Evolutionary conservation across 2,329 filamentous ascomycete genomes (phyloP).

Genomic region (Plectosphaerella cucumerina): DNA sequence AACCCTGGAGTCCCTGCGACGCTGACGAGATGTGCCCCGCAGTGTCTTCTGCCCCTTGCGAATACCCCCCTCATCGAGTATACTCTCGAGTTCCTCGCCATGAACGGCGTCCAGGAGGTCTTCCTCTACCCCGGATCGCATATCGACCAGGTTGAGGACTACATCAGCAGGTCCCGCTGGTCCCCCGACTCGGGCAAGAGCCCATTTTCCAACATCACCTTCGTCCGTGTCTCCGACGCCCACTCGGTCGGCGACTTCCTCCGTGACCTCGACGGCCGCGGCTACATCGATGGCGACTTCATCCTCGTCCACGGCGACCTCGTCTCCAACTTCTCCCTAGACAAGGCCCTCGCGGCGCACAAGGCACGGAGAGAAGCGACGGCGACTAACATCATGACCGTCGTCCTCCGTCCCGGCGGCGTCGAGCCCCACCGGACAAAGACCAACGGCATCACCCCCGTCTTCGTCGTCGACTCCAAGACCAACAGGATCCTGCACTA

Average conservation of each 20-base stretch:
- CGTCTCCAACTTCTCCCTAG: constrained; percentile 84
- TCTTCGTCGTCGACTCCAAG: constrained; percentile 81
- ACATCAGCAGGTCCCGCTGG: constrained; percentile 74
- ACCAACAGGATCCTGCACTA: constrained; percentile 87
- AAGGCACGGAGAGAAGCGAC: constrained; percentile 75
- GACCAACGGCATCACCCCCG: constrained; percentile 67
- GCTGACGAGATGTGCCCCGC: constrained; percentile 12
- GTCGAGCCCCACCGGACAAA: constrained; percentile 69
- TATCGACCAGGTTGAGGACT: constrained; percentile 79
- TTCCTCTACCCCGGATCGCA: constrained; percentile 90
- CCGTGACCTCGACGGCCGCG: constrained; percentile 84
- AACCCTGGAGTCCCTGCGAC: constrained; percentile 4
- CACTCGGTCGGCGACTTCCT: constrained; percentile 90
- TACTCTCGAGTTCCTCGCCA: constrained; percentile 91
- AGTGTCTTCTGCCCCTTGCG: constrained; percentile 90
- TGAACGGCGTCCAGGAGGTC: constrained; percentile 91
- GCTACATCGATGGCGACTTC: constrained; percentile 85
- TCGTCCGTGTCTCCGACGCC: constrained; percentile 79
- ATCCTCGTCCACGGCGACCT: constrained; percentile 89
- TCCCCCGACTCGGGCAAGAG: constrained; percentile 52
- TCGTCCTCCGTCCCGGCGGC: constrained; percentile 79
- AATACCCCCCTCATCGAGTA: constrained; percentile 97
- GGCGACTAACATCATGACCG: constrained; percentile 97
- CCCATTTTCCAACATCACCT: constrained; percentile 75
- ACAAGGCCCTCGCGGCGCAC: constrained; percentile 72